Evolutionary conservation across 1,284 basidiomycete genomes (phyloP).

Genomic region (Cutaneotrichosporon curvatum): DNA sequence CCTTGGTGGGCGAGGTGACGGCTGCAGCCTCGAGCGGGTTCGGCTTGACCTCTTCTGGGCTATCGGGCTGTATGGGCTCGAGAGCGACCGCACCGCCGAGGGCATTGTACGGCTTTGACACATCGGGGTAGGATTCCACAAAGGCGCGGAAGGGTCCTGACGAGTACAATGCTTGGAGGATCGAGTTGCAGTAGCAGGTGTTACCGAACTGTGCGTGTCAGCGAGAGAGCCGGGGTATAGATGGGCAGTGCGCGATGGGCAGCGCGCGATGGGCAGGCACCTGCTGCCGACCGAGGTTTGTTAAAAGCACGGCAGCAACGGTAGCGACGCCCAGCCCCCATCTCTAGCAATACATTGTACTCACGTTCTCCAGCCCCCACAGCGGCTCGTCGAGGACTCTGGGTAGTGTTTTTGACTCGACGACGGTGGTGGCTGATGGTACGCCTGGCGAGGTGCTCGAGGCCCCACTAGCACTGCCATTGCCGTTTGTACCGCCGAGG

Average conservation of each 20-base stretch:
- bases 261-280: too few species aligned
- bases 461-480: too few species aligned
- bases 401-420: constrained; percentile 2
- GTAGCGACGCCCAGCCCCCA: too few species aligned
- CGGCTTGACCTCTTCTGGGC: constrained; percentile 9
- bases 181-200: constrained; percentile 93
- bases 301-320: too few species aligned
- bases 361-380: constrained; percentile 87
- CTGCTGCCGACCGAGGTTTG: too few species aligned
- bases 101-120: constrained; percentile 34
- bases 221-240: too few species aligned
- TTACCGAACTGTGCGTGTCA: constrained; percentile 68
- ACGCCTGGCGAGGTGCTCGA: too few species aligned
- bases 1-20: constrained; percentile 11
- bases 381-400: constrained; percentile 41
- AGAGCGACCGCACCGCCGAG: constrained; percentile 23
- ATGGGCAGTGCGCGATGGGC: too few species aligned
- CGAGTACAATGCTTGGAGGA: constrained; percentile 90
- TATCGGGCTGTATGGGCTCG: constrained; percentile 8
- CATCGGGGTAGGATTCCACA: constrained; percentile 54
- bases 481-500: constrained; percentile 3
- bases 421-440: too few species aligned
- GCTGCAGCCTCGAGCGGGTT: constrained; percentile 11
- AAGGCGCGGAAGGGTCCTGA: constrained; percentile 74
- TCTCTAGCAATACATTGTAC: too few species aligned